phyloP scores from a whole-genome alignment of 192 early-diverging fungal genomes.

The Allomyces macrogynus region DNA sequence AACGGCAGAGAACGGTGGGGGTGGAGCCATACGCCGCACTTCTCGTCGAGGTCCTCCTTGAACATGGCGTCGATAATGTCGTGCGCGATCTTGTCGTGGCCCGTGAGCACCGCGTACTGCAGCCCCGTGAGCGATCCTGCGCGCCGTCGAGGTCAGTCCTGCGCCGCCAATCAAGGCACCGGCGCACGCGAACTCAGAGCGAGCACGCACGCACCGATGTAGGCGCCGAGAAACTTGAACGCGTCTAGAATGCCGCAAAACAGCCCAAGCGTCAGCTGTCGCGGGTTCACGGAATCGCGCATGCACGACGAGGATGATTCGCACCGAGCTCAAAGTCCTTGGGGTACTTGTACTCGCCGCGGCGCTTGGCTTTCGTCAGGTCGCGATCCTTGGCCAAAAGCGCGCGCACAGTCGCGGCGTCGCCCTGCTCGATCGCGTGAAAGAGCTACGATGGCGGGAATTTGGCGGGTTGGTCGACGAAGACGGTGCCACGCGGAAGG shows the following conservation, averaged over 20 bases:
- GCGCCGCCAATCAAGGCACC: too few species aligned
- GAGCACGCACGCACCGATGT: slow-evolving; percentile 24
- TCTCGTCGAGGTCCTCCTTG: slow-evolving; percentile 29
- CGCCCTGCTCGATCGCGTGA: background rate
- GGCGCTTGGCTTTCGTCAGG: background rate
- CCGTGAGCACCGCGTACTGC: slow-evolving; percentile 24
- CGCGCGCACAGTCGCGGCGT: background rate
- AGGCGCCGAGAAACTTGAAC: slow-evolving; percentile 35
- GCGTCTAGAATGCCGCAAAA: too few species aligned
- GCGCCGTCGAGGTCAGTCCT: too few species aligned
- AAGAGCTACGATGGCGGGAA: background rate
- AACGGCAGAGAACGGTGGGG: background rate
- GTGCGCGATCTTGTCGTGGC: slow-evolving; percentile 24
- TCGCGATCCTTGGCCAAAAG: background rate
- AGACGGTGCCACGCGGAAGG: too few species aligned
- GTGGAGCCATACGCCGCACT: slow-evolving; percentile 17
- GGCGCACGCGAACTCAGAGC: too few species aligned
- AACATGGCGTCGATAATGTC: slow-evolving; percentile 29
- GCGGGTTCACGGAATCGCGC: too few species aligned
- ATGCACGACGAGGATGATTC: too few species aligned
- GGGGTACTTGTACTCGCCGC: background rate
- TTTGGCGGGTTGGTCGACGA: too few species aligned
- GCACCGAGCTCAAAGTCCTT: background rate
- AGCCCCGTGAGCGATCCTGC: slow-evolving; percentile 13
- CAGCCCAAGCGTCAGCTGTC: too few species aligned